Evolutionary conservation across 345 rosid species (phyloP).

Genomic region (Abelmoschus esculentus): DNA sequence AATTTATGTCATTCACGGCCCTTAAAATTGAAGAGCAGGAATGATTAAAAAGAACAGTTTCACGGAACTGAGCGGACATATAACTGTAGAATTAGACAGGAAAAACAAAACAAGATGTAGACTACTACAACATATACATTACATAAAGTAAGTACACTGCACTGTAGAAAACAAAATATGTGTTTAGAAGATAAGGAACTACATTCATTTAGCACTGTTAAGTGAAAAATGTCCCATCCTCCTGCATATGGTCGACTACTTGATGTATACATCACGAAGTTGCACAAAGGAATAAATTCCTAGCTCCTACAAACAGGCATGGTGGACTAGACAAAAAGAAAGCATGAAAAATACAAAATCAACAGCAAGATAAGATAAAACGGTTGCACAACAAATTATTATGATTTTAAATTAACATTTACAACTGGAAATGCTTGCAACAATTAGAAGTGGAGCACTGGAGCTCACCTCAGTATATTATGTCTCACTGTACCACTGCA

Average conservation of each 20-base stretch:
- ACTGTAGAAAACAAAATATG: not conserved
- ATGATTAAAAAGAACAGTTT: not conserved
- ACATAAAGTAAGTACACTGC: not conserved
- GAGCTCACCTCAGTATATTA: conserved; percentile 27
- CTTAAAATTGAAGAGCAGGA: not conserved
- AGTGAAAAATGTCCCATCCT: not conserved
- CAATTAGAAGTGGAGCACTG: not conserved
- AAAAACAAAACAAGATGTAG: not conserved
- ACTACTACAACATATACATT: not conserved
- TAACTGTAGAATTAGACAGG: not conserved
- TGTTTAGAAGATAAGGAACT: not conserved
- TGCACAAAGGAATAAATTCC: conserved; percentile 1
- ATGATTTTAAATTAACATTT: not conserved
- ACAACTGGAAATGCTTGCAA: not conserved
- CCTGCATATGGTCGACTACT: not conserved
- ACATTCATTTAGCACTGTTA: not conserved
- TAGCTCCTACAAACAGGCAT: not conserved
- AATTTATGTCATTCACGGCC: not conserved
- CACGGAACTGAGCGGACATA: not conserved
- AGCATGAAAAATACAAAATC: not conserved
- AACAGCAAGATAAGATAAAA: not conserved
- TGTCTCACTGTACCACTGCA: conserved; percentile 11
- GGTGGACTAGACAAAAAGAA: not conserved
- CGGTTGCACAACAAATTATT: not conserved
- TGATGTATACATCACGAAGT: not conserved